Percentiles rank a stretch among this genome's conserved stretches.
phyloP scores from a whole-genome alignment of 1,284 basidiomycete genomes.

The Porodaedalea pini region DNA sequence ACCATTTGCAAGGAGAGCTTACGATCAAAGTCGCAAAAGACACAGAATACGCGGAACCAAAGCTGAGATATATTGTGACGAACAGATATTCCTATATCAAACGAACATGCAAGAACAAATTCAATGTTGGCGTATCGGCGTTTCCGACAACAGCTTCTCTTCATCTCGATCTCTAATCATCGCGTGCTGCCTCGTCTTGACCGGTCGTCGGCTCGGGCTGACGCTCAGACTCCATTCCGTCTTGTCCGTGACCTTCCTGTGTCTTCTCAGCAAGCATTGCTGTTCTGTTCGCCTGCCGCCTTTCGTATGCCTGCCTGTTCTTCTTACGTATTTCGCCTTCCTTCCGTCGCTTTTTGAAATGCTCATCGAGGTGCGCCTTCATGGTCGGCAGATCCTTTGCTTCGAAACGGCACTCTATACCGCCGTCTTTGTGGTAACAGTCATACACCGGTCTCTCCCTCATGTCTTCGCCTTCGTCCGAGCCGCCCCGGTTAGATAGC shows the following conservation, averaged over 20 bases:
- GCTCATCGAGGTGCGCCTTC: constrained; percentile 10
- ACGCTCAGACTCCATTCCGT: neutral
- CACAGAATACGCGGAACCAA: no score
- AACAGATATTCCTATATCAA: no score
- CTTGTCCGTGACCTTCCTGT: neutral
- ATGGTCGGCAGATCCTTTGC: neutral
- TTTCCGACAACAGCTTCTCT: no score
- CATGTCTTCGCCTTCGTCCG: neutral
- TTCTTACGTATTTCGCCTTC: neutral
- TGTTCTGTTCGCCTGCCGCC: neutral
- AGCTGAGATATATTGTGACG: no score
- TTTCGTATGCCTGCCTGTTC: neutral
- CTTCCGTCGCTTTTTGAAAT: neutral
- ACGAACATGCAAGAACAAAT: no score
- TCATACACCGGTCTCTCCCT: neutral
- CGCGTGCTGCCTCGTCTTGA: no score
- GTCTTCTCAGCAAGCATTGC: neutral
- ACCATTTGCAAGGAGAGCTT: no score
- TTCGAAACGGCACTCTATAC: constrained; percentile 1
- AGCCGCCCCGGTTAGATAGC: neutral
- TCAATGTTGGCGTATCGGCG: no score
- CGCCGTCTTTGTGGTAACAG: neutral
- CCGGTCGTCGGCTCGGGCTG: neutral
- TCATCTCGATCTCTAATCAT: no score
- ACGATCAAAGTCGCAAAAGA: no score